phyloP scores from a whole-genome alignment of 495 filamentous ascomycete species.

The Hypoxylon lenormandii region DNA sequence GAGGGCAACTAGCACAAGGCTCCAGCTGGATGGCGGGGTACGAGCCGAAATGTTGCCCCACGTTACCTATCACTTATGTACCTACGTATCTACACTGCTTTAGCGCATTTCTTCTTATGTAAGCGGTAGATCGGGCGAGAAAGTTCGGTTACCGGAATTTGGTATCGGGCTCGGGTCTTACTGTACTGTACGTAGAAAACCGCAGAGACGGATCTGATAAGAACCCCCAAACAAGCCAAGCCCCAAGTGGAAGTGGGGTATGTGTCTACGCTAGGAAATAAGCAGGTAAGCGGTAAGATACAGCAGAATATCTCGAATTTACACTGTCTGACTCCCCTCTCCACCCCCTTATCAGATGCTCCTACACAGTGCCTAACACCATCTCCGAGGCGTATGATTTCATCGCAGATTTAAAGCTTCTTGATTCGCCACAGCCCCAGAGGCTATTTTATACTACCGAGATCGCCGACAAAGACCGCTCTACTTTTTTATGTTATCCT shows the following conservation, averaged over 20 bases:
- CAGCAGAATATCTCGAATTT: conserved; percentile 1
- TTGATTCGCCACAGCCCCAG: conserved; percentile 51
- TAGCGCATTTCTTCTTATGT: too few species aligned
- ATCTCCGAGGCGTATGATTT: conserved; percentile 49
- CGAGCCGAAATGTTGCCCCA: too few species aligned
- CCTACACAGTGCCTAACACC: conserved; percentile 33
- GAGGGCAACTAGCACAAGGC: too few species aligned
- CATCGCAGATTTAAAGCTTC: conserved; percentile 34
- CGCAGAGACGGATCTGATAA: conserved; percentile 46
- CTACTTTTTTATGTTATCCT: conserved; percentile 30
- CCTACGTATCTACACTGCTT: too few species aligned
- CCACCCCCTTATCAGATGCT: conserved; percentile 4
- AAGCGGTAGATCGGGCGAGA: conserved; percentile 2
- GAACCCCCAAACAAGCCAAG: conserved; percentile 3
- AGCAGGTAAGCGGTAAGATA: too few species aligned
- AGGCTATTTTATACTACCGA: conserved; percentile 47
- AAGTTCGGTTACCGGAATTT: conserved; percentile 25
- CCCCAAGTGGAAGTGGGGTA: too few species aligned
- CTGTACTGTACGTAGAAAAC: not conserved
- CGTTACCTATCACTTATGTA: too few species aligned
- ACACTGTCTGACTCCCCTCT: conserved; percentile 15
- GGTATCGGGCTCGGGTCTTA: conserved; percentile 30
- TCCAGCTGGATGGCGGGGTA: too few species aligned
- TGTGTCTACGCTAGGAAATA: too few species aligned
- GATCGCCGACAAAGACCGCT: conserved; percentile 52